A percentile compares a stretch with the other conserved stretches of the same genome.
Conservation (phyloP, 345 rosid species). For the Melastoma malabathricum region DNA sequence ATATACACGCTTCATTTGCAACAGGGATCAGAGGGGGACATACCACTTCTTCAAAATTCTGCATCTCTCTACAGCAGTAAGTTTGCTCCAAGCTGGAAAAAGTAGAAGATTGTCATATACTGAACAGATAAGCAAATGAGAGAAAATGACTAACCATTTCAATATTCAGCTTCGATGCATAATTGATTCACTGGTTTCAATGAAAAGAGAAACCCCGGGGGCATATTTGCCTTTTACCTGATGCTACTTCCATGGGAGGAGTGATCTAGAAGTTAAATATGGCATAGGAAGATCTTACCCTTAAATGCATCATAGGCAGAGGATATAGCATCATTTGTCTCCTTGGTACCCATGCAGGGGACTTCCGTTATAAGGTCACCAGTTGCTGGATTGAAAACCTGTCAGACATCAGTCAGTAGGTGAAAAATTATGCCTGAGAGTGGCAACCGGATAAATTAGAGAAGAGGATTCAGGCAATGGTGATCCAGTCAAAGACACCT, state of each 20-base stretch:
- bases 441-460: no score
- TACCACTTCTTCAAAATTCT: constrained; percentile 69
- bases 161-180: no score
- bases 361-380: constrained; percentile 68
- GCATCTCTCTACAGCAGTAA: constrained; percentile 79
- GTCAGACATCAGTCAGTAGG: constrained; percentile 3
- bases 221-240: no score
- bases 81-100: constrained; percentile 73
- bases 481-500: constrained; percentile 24
- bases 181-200: no score
- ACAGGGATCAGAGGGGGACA: background rate
- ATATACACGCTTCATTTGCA: background rate
- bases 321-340: constrained; percentile 80
- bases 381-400: constrained; percentile 87
- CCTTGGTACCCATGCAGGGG: constrained; percentile 68
- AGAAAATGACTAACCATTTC: no score
- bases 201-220: no score
- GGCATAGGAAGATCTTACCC: constrained; percentile 24
- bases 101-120: background rate
- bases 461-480: background rate
- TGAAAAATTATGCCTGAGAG: no score
- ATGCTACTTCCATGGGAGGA: no score
- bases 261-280: no score
- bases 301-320: constrained; percentile 64
- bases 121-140: no score